Conservation (phyloP, 1,284 basidiomycete species). For the Ganoderma meredithae region DNA sequence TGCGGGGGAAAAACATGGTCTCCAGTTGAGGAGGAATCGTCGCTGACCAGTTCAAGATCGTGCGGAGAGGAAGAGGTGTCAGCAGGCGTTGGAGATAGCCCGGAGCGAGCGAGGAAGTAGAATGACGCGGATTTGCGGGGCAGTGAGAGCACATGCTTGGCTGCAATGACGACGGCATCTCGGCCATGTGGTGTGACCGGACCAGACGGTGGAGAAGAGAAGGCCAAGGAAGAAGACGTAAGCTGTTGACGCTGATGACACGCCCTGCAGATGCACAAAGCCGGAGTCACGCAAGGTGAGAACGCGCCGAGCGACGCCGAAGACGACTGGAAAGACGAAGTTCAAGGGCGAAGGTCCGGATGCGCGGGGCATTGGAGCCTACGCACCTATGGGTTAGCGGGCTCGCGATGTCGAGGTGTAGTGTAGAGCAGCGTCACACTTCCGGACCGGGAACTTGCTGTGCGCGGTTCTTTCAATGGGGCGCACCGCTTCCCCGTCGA, state of each 20-base stretch:
- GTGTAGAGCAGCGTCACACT: not conserved
- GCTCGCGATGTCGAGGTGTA: too few species aligned
- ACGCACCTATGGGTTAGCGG: not conserved
- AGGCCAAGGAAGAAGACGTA: slow-evolving; percentile 34
- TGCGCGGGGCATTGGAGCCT: not conserved
- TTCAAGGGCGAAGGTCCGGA: too few species aligned
- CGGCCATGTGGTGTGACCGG: not conserved
- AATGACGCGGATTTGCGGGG: too few species aligned
- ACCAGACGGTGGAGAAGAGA: slow-evolving; percentile 24
- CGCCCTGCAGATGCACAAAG: too few species aligned
- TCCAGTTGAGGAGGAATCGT: too few species aligned
- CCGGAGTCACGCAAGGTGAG: slow-evolving; percentile 22
- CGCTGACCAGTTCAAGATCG: too few species aligned
- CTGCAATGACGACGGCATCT: too few species aligned
- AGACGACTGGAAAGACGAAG: slow-evolving; percentile 42
- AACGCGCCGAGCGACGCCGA: slow-evolving; percentile 38
- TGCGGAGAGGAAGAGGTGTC: too few species aligned
- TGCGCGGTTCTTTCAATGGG: not conserved
- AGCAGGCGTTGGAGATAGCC: too few species aligned
- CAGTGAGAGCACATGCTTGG: too few species aligned
- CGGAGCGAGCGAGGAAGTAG: too few species aligned
- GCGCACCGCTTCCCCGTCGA: not conserved
- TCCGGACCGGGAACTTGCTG: not conserved
- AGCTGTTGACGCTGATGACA: slow-evolving; percentile 27
- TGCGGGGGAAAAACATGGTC: too few species aligned